Percentiles rank a stretch among this genome's conserved stretches.
Evolutionary conservation across 2,329 filamentous ascomycete genomes (phyloP).

Genomic region (Talaromyces sp.): DNA sequence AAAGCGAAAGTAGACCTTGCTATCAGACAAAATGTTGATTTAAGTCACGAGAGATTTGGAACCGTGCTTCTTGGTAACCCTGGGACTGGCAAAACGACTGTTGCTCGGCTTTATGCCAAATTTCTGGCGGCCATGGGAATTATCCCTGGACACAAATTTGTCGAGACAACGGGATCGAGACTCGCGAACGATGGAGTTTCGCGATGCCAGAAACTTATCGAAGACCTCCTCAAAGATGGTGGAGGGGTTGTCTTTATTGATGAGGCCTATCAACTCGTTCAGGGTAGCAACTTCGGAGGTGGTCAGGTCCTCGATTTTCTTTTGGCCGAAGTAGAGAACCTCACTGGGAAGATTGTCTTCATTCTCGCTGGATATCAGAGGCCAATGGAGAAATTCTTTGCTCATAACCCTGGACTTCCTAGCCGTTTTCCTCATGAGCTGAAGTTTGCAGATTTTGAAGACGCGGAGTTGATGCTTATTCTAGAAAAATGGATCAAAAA

Average conservation of each 20-base stretch:
- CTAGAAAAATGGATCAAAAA: conserved; percentile 51
- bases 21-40: conserved; percentile 53
- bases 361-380: conserved; percentile 69
- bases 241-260: conserved; percentile 74
- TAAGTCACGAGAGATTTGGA: conserved; percentile 58
- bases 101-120: conserved; percentile 65
- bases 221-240: conserved; percentile 52
- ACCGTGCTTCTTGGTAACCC: conserved; percentile 66
- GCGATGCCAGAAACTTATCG: conserved; percentile 54
- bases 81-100: conserved; percentile 69
- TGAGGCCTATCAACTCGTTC: conserved; percentile 70
- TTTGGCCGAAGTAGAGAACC: conserved; percentile 68
- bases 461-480: conserved; percentile 61
- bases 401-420: conserved; percentile 66
- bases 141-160: conserved; percentile 56
- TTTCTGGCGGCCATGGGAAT: conserved; percentile 61
- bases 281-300: conserved; percentile 55
- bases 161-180: conserved; percentile 64
- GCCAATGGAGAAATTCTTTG: conserved; percentile 72
- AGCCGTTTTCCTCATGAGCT: conserved; percentile 65
- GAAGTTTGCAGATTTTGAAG: conserved; percentile 65
- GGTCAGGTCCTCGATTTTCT: conserved; percentile 64
- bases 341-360: conserved; percentile 65
- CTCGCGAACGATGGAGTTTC: conserved; percentile 60
- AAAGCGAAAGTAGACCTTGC: conserved; percentile 60